Evolutionary conservation across 148 eudicot genomes (phyloP).

Genomic region (Chenopodium album): DNA sequence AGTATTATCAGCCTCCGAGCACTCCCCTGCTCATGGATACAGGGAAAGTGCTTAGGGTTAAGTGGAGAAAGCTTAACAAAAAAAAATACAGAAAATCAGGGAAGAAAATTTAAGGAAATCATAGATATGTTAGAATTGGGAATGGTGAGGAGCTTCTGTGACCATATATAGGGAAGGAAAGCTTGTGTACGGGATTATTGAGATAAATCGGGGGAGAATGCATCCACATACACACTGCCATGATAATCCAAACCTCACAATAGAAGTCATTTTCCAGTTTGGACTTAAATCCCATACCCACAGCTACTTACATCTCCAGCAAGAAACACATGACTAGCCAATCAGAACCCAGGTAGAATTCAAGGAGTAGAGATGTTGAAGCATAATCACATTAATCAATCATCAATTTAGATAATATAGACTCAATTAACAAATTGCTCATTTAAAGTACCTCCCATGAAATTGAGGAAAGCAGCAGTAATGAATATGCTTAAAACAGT

Average conservation of each 20-base stretch:
- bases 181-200: no score
- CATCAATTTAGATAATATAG: neutral
- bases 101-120: no score
- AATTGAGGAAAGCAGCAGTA: slow-evolving; percentile 82
- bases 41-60: no score
- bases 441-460: slow-evolving; percentile 66
- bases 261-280: neutral
- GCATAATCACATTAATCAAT: neutral
- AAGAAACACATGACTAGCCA: neutral
- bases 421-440: neutral
- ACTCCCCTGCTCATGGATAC: no score
- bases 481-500: slow-evolving; percentile 88
- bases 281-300: neutral
- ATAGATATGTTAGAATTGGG: no score
- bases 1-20: no score
- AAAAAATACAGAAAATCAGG: no score
- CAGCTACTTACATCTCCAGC: neutral
- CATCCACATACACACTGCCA: neutral
- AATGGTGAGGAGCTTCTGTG: no score
- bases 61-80: no score
- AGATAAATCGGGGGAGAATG: no score
- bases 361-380: neutral
- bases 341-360: neutral
- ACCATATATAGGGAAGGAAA: no score
- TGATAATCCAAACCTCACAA: neutral